Percentiles rank a stretch among this genome's conserved stretches.
These are phyloP conservation scores for Exophiala viscosa DNA, from an alignment of 2,329 filamentous ascomycete genomes.

Conservation along the genomic window DNA sequence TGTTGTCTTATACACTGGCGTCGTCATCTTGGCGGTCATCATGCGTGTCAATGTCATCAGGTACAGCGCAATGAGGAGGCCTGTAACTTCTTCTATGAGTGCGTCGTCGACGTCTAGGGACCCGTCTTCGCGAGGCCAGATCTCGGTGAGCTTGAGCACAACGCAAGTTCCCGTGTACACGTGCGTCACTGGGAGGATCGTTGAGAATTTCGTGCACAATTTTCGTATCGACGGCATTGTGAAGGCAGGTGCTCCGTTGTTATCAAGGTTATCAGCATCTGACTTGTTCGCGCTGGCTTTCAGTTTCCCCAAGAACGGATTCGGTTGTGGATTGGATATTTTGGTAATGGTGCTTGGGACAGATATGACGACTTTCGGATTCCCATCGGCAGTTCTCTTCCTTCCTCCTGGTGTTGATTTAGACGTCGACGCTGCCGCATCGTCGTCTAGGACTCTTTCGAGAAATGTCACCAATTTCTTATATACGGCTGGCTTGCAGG, in stretches of 20 bases:
- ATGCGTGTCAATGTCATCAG: constrained; percentile 41
- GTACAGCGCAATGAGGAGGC: constrained; percentile 42
- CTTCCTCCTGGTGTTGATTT: constrained; percentile 31
- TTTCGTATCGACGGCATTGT: constrained; percentile 64
- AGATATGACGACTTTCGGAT: constrained; percentile 28
- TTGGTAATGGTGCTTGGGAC: constrained; percentile 37
- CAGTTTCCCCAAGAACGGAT: constrained; percentile 21
- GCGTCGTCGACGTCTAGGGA: constrained; percentile 44
- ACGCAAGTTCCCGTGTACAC: constrained; percentile 66
- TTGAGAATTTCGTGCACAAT: constrained; percentile 60
- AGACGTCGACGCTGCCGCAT: constrained; percentile 31
- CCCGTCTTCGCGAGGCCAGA: constrained; percentile 32
- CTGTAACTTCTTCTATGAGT: constrained; percentile 40
- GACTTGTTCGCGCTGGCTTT: constrained; percentile 15
- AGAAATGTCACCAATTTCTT: constrained; percentile 79
- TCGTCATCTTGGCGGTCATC: constrained; percentile 28
- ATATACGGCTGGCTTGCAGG: constrained; percentile 75
- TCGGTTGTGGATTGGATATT: not conserved
- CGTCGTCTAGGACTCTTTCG: constrained; percentile 62
- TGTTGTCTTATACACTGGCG: constrained; percentile 21
- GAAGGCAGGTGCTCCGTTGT: constrained; percentile 57
- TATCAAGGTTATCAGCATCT: not conserved
- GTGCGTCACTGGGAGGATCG: constrained; percentile 63
- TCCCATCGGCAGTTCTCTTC: constrained; percentile 25
- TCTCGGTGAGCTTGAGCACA: constrained; percentile 52